Base-by-base conservation (phyloP, 768 basidiomycete species). In the Lentinus tigrinus region DNA sequence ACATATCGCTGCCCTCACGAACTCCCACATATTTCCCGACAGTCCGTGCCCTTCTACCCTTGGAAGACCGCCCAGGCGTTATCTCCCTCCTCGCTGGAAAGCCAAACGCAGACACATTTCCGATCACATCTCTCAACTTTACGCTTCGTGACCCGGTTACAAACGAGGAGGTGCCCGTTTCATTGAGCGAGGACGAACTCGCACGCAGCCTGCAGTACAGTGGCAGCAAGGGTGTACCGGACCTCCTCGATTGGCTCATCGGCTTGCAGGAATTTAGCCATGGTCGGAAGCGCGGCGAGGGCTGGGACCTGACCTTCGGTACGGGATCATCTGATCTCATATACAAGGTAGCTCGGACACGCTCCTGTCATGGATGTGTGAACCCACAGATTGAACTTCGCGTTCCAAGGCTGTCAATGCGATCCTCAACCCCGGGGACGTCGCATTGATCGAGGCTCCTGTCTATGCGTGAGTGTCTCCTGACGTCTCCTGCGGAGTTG, bases 81-180 rank as follows among this genome's bases (percentile, higher is more conserved):
- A 85, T 95, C 54, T 91, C 89, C 3, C 71, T 95, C 31, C 82
- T 95, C 7, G 95, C 94, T 0, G 96, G 96, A 26, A 94, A 95
- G 72, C 96, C 96, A 6, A 95, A 96, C 67, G 80, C 87, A 8
- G 76, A 80, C n/a, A 89, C 92, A 19, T 98, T 98, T 75, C 96
- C 96, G 1, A 91, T 98, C 75, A 85, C 86, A 2, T 85, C 88
- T 0, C 75, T 98, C 64, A 85, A 81, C 54, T 85, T 91, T 71
- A 82, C 77, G 1, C 78, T 85, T 3, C 75, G 78, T 34, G 53
- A 65, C 19, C 81, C 83, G 11, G 82, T 82, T 3, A 70, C 68
- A 23, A 60, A 66, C 19, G 69, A 78, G 52, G 82, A 85, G 31
- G 73, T 75, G 2, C 70, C 77, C 0, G 69, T 94, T 48, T 77